Conservation (phyloP, 164 flowering plant species). For the Akebia trifoliata region DNA sequence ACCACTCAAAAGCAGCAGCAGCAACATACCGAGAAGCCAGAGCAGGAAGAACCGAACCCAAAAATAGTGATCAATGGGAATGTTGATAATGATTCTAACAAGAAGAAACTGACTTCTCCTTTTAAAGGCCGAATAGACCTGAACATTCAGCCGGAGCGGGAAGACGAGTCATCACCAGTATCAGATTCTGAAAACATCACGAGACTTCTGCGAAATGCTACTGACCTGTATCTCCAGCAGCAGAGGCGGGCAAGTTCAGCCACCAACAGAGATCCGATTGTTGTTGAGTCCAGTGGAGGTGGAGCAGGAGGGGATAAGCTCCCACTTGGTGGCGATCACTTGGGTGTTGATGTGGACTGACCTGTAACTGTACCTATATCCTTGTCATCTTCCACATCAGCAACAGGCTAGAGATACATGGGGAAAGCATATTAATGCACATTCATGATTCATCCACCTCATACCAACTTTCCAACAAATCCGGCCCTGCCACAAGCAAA, state of each 20-base stretch:
- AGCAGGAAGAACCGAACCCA: constrained; percentile 24
- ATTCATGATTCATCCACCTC: no score
- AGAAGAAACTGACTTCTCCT: constrained; percentile 36
- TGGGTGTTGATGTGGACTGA: constrained; percentile 14
- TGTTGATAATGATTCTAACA: constrained; percentile 29
- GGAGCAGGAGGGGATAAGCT: constrained; percentile 20
- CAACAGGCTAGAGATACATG: constrained; percentile 7
- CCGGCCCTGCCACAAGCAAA: neutral
- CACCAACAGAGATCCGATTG: constrained; percentile 9
- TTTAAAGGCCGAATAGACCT: constrained; percentile 74
- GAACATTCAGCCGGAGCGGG: constrained; percentile 78
- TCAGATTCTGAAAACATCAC: constrained; percentile 41
- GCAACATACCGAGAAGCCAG: constrained; percentile 24
- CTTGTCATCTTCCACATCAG: constrained; percentile 14
- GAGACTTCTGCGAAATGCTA: constrained; percentile 33
- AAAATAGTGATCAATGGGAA: constrained; percentile 20
- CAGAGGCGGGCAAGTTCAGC: constrained; percentile 15
- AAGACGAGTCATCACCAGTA: constrained; percentile 54
- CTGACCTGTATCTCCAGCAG: constrained; percentile 31
- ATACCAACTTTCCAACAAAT: no score
- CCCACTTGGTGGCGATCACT: constrained; percentile 2
- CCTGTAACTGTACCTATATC: constrained; percentile 14
- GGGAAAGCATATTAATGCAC: neutral
- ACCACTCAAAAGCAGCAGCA: constrained; percentile 35
- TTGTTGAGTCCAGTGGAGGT: constrained; percentile 7